A percentile compares a stretch with the other conserved stretches of the same genome.
Evolutionary conservation across 2,329 filamentous ascomycete species (phyloP).

Genomic region (Bipolaris cookei): DNA sequence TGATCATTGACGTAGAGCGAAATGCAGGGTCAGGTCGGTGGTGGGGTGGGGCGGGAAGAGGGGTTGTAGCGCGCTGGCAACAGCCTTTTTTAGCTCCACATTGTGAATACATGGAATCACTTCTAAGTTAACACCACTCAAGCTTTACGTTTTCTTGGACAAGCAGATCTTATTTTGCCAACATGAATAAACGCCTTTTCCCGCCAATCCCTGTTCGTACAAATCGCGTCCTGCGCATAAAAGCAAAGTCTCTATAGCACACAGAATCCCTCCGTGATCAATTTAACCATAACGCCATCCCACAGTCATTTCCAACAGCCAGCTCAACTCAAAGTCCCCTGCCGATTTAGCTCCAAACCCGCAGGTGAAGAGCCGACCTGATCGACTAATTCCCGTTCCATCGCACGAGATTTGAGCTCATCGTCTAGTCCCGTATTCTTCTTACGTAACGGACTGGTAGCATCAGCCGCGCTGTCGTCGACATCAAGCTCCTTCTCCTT

Average conservation of each 20-base stretch:
- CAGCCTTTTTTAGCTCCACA: not conserved
- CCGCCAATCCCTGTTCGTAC: too few relatives aligned
- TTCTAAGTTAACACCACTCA: too few relatives aligned
- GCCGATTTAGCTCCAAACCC: slow-evolving; percentile 34
- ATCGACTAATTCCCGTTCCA: slow-evolving; percentile 25
- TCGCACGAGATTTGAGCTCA: slow-evolving; percentile 26
- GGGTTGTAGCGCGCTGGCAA: not conserved
- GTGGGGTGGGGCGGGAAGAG: not conserved
- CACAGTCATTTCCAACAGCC: not conserved
- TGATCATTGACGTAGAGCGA: not conserved
- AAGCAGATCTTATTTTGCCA: too few relatives aligned
- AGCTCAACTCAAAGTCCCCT: slow-evolving; percentile 31
- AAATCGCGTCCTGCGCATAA: too few relatives aligned
- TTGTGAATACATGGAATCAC: too few relatives aligned
- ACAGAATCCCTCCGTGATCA: not conserved
- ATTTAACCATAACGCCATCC: not conserved
- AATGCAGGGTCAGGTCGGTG: not conserved
- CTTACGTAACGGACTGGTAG: slow-evolving; percentile 45
- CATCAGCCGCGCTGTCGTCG: slow-evolving; percentile 51
- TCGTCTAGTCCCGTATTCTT: slow-evolving; percentile 38
- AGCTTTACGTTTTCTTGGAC: too few relatives aligned
- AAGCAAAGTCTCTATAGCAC: too few relatives aligned
- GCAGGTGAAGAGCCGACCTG: slow-evolving; percentile 41
- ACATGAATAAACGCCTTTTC: too few relatives aligned
- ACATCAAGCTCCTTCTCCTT: slow-evolving; percentile 49